These are phyloP conservation scores for Parachaetomium inaequale DNA, from an alignment of 495 filamentous ascomycete species.

Conservation along the genomic window DNA sequence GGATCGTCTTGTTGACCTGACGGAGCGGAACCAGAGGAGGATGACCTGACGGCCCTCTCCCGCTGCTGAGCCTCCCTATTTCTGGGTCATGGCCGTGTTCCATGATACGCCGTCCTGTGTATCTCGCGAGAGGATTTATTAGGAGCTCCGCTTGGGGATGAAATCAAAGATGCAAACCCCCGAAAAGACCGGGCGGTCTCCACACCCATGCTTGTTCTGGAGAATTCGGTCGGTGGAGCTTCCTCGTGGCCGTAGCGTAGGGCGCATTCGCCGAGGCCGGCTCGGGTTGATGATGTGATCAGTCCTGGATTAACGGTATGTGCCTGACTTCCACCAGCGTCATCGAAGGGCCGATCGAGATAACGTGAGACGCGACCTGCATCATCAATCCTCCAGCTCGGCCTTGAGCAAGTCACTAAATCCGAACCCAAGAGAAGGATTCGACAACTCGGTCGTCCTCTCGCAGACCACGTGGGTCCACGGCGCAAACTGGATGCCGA, in stretches of 20 bases:
- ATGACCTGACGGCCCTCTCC: too few relatives aligned
- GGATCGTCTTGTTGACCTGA: too few relatives aligned
- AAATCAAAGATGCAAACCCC: background rate
- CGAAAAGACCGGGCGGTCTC: too few relatives aligned
- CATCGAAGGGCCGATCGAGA: too few relatives aligned
- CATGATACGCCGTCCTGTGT: background rate
- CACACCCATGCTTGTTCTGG: too few relatives aligned
- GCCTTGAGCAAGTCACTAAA: too few relatives aligned
- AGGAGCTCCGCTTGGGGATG: background rate
- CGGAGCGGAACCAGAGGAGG: too few relatives aligned
- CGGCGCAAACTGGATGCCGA: too few relatives aligned
- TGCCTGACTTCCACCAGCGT: too few relatives aligned
- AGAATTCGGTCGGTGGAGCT: too few relatives aligned
- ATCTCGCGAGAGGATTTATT: background rate
- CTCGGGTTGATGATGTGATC: background rate
- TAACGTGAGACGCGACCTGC: too few relatives aligned
- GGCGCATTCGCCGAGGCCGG: background rate
- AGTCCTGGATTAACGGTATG: background rate
- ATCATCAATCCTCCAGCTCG: background rate
- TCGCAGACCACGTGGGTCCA: too few relatives aligned
- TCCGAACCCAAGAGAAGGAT: background rate
- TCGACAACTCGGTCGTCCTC: background rate
- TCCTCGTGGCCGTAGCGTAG: background rate
- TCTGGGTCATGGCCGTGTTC: background rate
- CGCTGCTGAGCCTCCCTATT: background rate